These are phyloP conservation scores for Ophiostoma sp. DNA, from an alignment of 2,329 filamentous ascomycete species.

Conservation along the genomic window DNA sequence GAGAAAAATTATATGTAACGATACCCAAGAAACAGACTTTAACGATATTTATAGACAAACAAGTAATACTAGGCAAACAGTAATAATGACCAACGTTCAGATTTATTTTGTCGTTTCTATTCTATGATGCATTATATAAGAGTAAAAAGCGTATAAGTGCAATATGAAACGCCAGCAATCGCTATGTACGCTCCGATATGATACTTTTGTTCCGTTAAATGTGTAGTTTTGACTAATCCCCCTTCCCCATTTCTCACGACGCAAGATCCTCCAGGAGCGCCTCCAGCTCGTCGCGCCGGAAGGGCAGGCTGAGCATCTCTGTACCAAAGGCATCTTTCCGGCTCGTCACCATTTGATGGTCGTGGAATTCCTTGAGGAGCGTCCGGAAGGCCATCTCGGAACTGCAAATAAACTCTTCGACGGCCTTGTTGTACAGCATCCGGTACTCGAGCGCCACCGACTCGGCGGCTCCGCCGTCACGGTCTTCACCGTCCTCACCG, in stretches of 20 bases:
- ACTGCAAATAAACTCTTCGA: conserved; percentile 95
- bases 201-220: background rate
- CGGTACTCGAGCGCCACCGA: conserved; percentile 82
- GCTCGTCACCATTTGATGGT: conserved; percentile 95
- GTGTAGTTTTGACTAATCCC: background rate
- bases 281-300: conserved; percentile 85
- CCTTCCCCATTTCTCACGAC: conserved; percentile 33
- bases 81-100: background rate
- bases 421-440: conserved; percentile 89
- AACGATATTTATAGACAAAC: background rate
- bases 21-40: background rate
- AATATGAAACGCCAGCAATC: background rate
- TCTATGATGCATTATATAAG: background rate
- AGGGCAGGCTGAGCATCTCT: conserved; percentile 81
- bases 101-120: background rate
- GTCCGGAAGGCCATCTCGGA: conserved; percentile 96
- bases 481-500: conserved; percentile 50
- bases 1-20: background rate
- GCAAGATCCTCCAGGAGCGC: conserved; percentile 76
- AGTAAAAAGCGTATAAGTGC: background rate
- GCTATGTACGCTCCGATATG: background rate
- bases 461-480: conserved; percentile 49
- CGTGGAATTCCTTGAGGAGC: conserved; percentile 93
- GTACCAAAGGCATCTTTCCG: conserved; percentile 82
- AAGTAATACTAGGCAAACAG: background rate